A percentile compares a stretch with the other conserved stretches of the same genome.
These are phyloP conservation scores for Colletotrichum neosansevieriae DNA, from an alignment of 2,329 filamentous ascomycete genomes.

Conservation along the genomic window DNA sequence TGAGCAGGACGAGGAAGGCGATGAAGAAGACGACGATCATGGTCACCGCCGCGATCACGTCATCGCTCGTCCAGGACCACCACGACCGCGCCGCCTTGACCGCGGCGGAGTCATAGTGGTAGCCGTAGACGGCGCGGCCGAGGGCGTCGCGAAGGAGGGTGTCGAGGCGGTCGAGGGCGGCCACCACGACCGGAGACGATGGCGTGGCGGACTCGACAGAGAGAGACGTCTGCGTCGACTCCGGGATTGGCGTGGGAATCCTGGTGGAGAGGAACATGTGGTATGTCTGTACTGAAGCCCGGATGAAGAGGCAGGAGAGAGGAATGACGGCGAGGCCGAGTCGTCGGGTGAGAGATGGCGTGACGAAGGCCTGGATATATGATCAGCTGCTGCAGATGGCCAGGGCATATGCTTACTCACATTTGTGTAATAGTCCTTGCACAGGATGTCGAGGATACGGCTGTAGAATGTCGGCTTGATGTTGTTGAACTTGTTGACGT, in stretches of 20 bases:
- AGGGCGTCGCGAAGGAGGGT: constrained; percentile 81
- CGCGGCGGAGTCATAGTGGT: constrained; percentile 56
- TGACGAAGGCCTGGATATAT: constrained; percentile 78
- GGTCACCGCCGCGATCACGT: constrained; percentile 80
- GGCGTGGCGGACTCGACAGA: constrained; percentile 72
- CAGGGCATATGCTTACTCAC: constrained; percentile 57
- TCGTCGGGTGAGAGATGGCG: constrained; percentile 89
- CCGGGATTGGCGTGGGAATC: constrained; percentile 77
- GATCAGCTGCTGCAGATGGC: constrained; percentile 4
- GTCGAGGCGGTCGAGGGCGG: constrained; percentile 84
- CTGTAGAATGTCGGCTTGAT: constrained; percentile 91
- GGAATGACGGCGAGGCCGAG: constrained; percentile 93
- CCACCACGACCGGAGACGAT: constrained; percentile 79
- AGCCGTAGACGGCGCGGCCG: constrained; percentile 77
- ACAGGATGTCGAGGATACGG: constrained; percentile 90
- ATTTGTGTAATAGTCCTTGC: constrained; percentile 98
- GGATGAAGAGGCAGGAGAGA: constrained; percentile 93
- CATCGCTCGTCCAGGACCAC: constrained; percentile 75
- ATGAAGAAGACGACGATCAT: constrained; percentile 89
- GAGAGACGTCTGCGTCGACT: constrained; percentile 74
- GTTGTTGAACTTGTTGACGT: constrained; percentile 99
- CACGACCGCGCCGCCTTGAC: constrained; percentile 55
- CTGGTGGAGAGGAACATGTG: constrained; percentile 97
- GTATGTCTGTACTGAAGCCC: constrained; percentile 94
- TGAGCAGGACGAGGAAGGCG: constrained; percentile 85